A percentile compares a stretch with the other conserved stretches of the same genome.
Conservation (phyloP, 352 stramenopile species). For the Pythium pyrilobum region DNA sequence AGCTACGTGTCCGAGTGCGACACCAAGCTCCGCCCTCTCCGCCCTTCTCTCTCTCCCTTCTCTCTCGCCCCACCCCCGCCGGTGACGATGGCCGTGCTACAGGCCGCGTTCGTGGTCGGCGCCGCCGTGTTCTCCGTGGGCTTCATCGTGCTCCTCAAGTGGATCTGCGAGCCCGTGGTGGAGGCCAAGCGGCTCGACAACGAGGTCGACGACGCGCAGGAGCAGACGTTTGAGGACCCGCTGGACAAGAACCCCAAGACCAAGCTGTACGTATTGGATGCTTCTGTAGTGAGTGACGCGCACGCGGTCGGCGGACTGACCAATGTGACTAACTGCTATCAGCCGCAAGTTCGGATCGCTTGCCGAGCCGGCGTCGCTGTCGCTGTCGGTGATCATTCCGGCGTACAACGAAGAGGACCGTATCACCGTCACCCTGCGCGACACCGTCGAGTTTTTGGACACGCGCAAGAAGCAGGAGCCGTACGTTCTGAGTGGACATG, state of each 20-base stretch:
- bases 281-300: background rate
- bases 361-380: slow-evolving; percentile 40
- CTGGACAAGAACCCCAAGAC: slow-evolving; percentile 22
- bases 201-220: slow-evolving; percentile 42
- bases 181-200: slow-evolving; percentile 47
- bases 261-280: slow-evolving; percentile 27
- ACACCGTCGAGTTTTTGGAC: slow-evolving; percentile 87
- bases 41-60: background rate
- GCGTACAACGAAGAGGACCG: slow-evolving; percentile 94
- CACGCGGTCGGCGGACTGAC: background rate
- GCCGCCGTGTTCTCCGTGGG: slow-evolving; percentile 16
- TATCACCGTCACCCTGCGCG: slow-evolving; percentile 89
- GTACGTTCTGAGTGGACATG: slow-evolving; percentile 18
- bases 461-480: slow-evolving; percentile 38
- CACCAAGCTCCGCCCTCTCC: background rate
- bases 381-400: slow-evolving; percentile 90
- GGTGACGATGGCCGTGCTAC: slow-evolving; percentile 10
- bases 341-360: slow-evolving; percentile 59
- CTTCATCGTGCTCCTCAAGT: slow-evolving; percentile 39
- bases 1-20: slow-evolving; percentile 16
- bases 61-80: background rate
- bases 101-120: slow-evolving; percentile 22
- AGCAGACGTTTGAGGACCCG: slow-evolving; percentile 58
- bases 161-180: slow-evolving; percentile 49
- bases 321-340: background rate